Conservation (phyloP, 305 asterid genomes). For the Plantago coronopus region DNA sequence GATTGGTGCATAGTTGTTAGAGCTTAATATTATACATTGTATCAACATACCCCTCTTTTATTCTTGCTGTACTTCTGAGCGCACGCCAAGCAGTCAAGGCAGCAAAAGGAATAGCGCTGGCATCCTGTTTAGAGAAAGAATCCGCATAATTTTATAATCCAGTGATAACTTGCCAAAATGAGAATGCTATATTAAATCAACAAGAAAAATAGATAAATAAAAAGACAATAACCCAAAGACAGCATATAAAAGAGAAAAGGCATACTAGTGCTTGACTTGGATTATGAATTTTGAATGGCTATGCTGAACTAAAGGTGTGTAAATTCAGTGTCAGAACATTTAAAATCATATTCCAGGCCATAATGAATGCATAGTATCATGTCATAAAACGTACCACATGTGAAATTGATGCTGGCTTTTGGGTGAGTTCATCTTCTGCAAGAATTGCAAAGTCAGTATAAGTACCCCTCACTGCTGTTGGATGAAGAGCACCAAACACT, state of each 20-base stretch:
- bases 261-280: slow-evolving; percentile 3
- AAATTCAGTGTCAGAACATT: neutral
- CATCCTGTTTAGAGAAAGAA: slow-evolving; percentile 54
- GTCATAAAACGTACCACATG: slow-evolving; percentile 59
- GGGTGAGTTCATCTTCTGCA: slow-evolving; percentile 68
- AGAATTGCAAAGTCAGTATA: slow-evolving; percentile 83
- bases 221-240: neutral
- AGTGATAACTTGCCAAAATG: neutral
- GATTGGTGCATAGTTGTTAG: neutral
- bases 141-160: neutral
- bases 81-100: slow-evolving; percentile 99
- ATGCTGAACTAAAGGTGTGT: neutral
- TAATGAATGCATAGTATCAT: slow-evolving; percentile 2
- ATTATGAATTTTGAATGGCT: neutral
- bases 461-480: slow-evolving; percentile 96
- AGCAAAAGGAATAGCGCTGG: slow-evolving; percentile 96
- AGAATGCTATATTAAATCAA: neutral
- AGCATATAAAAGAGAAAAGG: neutral
- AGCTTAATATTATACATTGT: slow-evolving; percentile 17
- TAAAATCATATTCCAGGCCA: neutral
- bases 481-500: slow-evolving; percentile 96
- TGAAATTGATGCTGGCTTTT: slow-evolving; percentile 69
- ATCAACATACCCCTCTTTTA: slow-evolving; percentile 59
- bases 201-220: neutral
- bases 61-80: slow-evolving; percentile 74